A percentile compares a stretch with the other conserved stretches of the same genome.
These are phyloP conservation scores for Kwoniella pini DNA, from an alignment of 768 basidiomycete species.

Conservation along the genomic window DNA sequence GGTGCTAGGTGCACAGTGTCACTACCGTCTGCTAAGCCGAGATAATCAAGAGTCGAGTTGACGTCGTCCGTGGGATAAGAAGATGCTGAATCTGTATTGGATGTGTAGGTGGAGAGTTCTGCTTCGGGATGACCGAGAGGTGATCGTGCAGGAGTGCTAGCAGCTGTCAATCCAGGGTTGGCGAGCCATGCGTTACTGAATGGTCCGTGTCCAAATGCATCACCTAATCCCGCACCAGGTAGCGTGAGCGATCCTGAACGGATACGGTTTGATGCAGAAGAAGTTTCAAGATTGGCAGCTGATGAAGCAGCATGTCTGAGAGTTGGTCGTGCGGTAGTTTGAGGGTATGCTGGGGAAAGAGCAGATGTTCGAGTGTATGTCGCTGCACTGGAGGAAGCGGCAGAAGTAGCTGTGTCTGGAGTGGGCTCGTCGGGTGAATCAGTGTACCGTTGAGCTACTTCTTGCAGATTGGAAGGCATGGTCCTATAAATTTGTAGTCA, in stretches of 20 bases:
- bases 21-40: constrained; percentile 76
- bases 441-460: constrained; percentile 78
- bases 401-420: constrained; percentile 51
- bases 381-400: constrained; percentile 55
- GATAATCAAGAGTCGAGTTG: constrained; percentile 93
- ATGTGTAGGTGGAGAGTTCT: constrained; percentile 76
- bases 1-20: constrained; percentile 56
- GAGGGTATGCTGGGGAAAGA: constrained; percentile 56
- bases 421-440: constrained; percentile 63
- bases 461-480: constrained; percentile 90
- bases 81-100: constrained; percentile 58
- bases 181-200: constrained; percentile 86
- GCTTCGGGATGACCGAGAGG: constrained; percentile 60
- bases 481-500: constrained; percentile 57
- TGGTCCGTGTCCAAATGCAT: constrained; percentile 77
- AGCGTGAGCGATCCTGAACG: constrained; percentile 90
- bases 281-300: constrained; percentile 40
- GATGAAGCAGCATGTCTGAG: constrained; percentile 51
- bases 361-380: constrained; percentile 56
- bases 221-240: constrained; percentile 69
- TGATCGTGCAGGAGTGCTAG: constrained; percentile 59
- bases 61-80: constrained; percentile 64
- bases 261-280: constrained; percentile 63
- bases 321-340: constrained; percentile 35
- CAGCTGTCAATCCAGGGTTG: constrained; percentile 56